Base-by-base conservation (phyloP, 2,329 filamentous ascomycete species). In the Clonostachys byssicola region DNA sequence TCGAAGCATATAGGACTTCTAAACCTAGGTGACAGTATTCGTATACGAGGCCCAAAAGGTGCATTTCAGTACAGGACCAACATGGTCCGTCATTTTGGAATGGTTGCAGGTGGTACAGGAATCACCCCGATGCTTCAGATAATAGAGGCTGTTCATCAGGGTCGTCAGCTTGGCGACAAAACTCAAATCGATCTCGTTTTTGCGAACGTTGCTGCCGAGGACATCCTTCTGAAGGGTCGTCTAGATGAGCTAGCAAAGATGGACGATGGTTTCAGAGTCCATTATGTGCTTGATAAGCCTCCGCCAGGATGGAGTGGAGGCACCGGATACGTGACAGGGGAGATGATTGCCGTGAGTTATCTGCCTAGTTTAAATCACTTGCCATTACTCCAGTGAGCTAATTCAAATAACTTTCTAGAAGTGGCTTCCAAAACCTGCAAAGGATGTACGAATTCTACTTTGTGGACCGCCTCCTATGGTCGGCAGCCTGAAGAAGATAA, bases 71-170 rank as follows among this genome's bases (percentile, higher is more conserved):
- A 99, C 75, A 89, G 86, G 16, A 91, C 92, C 59, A 96, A 96
- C 77, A 92, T 99, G 88, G 89, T 92, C 59, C 86, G 89, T 55
- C 89, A 89, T 71, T 95, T 99, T 58, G 94, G 92, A 64, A 99
- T 99, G 94, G 89, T 99, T 64, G 91, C 94, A 54, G 94, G 94
- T n/a, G n/a, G n/a, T n/a, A n/a, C n/a, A n/a, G n/a, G n/a, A n/a
- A n/a, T n/a, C n/a, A n/a, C n/a, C n/a, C 94, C 94, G 51, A 99
- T 99, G 94, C 81, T 97, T 53, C 94, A 99, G 75, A 84, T 99
- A 59, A 85, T 96, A 65, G 88, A 91, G 60, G 94, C 92, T 49
- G 91, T 97, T 58, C 81, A 92, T 59, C 83, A 89, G 56, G 89
- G 89, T 60, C 83, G 90, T 57, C 77, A 83, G 47, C 75, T 83